A percentile compares a stretch with the other conserved stretches of the same genome.
Conservation (phyloP, 139 green algal genomes). For the Picochlorum sp. region DNA sequence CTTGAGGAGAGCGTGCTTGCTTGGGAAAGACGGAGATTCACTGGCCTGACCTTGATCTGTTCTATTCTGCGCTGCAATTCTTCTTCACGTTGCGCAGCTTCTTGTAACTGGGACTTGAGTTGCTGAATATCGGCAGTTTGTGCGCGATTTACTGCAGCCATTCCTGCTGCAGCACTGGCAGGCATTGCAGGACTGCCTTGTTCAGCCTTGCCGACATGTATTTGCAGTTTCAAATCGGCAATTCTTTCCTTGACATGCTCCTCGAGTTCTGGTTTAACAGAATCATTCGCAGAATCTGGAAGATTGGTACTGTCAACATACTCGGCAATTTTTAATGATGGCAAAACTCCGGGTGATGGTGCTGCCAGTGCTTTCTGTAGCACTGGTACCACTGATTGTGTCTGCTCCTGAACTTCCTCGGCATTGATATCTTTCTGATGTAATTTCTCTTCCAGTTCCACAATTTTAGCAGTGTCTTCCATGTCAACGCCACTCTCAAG, state of each 20-base stretch:
- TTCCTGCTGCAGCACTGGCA: not conserved
- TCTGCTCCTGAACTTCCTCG: no score
- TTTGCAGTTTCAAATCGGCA: not conserved
- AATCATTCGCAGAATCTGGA: no score
- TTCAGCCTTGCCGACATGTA: not conserved
- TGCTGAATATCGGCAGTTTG: not conserved
- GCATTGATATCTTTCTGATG: not conserved
- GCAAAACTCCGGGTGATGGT: no score
- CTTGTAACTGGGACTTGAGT: not conserved
- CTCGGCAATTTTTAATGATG: no score
- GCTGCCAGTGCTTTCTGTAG: not conserved
- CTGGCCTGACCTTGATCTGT: not conserved
- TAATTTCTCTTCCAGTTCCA: not conserved
- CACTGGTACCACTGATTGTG: no score
- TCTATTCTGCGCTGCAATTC: not conserved
- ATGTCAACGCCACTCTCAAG: slow-evolving; percentile 5
- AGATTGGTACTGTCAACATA: no score
- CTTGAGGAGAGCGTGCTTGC: not conserved
- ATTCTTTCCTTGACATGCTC: not conserved
- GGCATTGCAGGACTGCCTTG: not conserved
- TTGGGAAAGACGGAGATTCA: not conserved
- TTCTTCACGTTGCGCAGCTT: no score
- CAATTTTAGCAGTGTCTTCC: not conserved
- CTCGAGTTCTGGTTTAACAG: no score
- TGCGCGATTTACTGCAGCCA: slow-evolving; percentile 1